Conservation (phyloP, 2,329 filamentous ascomycete species). For the Botryotinia globosa region DNA sequence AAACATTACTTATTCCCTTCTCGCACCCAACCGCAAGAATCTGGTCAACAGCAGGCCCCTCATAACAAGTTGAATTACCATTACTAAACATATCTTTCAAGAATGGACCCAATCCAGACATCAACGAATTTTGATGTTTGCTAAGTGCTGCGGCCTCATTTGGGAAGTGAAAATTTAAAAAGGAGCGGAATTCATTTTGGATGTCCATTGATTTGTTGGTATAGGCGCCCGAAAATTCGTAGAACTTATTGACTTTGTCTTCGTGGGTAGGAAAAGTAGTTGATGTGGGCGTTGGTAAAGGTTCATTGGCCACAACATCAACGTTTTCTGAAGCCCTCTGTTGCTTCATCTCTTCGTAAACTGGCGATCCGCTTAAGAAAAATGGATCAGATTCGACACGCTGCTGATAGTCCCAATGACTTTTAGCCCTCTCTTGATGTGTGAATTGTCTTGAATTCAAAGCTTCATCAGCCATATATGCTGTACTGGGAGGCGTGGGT, state of each 20-base stretch:
- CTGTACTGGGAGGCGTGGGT: slow-evolving; percentile 16
- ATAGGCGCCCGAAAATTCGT: slow-evolving; percentile 28
- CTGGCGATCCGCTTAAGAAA: slow-evolving; percentile 20
- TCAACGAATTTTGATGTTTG: slow-evolving; percentile 48
- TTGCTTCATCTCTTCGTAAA: neutral
- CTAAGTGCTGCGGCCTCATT: slow-evolving; percentile 47
- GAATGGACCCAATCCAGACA: slow-evolving; percentile 46
- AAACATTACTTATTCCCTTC: slow-evolving; percentile 50
- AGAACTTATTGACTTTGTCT: slow-evolving; percentile 23
- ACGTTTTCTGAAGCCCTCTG: neutral
- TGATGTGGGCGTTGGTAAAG: slow-evolving; percentile 11
- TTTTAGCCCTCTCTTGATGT: neutral
- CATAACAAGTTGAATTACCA: slow-evolving; percentile 17
- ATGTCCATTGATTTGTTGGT: slow-evolving; percentile 46
- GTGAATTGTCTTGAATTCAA: neutral
- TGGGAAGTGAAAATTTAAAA: slow-evolving; percentile 52
- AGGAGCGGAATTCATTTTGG: slow-evolving; percentile 56
- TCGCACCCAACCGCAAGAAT: slow-evolving; percentile 61
- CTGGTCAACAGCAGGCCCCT: slow-evolving; percentile 48
- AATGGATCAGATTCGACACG: slow-evolving; percentile 23
- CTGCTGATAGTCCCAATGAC: slow-evolving; percentile 1
- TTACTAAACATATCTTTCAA: slow-evolving; percentile 39
- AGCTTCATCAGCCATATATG: neutral
- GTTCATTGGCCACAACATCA: slow-evolving; percentile 1
- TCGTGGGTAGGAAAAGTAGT: neutral